Base-by-base conservation (phyloP, 139 green algal genomes). In the Volvox reticuliferus region DNA sequence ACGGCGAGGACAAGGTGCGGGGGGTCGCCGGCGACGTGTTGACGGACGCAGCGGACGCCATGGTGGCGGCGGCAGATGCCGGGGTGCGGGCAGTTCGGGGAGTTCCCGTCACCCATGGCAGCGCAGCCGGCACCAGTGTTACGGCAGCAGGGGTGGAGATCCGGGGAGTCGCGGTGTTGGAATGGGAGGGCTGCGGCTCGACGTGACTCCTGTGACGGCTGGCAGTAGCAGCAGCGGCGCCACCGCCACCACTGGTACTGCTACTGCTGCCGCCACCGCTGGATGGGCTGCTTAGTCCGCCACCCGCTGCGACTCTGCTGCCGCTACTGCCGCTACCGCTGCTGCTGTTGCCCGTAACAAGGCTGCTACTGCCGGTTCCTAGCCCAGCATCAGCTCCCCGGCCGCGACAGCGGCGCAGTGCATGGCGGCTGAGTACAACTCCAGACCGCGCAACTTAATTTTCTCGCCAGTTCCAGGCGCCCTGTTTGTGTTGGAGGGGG, bases 371-470 rank as follows among this genome's bases (percentile, higher is more conserved):
- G 76, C 33, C 33, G n/a, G 30, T 82, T 32, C 78, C 30, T 21
- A 20, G 36, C 9, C 26, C 50, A 14, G 44, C 28, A 90, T 77
- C 12, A 69, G 86, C 86, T 90, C 86, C 16, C 86, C 86, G 19
- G 86, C 86, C 2, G 86, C 86, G 12, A 90, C 86, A 6, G 86
- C 71, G 12, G 86, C 86, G 44, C 86, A 90, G 86, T 90, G 86
- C 86, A 90, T 90, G 30, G 86, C 86, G 0, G 86, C 86, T 1
- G 73, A 77, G 69, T 90, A 90, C 36, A n/a, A 77, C 86, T 90
- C 86, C 20, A 90, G 69, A 13, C 86, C 86, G 13, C 86, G 86
- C n/a, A 90, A 69, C 73, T 90, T 90, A 55, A 90, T 90, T 44
- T 90, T 90, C 73, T 90, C 86, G n/a, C 86, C 86, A 0, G 86